Percentiles rank a stretch among this genome's conserved stretches.
Evolutionary conservation across 1,284 basidiomycete species (phyloP).

Genomic region (Hemileia vastatrix): DNA sequence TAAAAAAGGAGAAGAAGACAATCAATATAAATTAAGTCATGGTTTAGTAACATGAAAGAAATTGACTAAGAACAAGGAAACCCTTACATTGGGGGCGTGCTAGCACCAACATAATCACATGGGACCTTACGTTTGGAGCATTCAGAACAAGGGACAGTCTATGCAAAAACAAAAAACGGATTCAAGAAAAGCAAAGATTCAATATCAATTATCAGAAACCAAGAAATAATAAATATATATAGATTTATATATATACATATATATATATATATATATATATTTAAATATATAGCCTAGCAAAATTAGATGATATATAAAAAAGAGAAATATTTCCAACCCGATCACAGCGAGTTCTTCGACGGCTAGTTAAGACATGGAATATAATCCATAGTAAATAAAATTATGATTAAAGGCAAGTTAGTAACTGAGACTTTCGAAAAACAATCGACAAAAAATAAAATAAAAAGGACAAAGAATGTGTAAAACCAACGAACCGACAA

Average conservation of each 20-base stretch:
- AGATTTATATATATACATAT: too few relatives aligned
- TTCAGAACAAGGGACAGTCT: constrained; percentile 16
- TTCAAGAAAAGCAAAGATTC: too few relatives aligned
- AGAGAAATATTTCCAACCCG: constrained; percentile 2
- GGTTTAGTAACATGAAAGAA: neutral
- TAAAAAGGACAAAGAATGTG: neutral
- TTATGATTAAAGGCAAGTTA: too few relatives aligned
- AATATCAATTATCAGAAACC: too few relatives aligned
- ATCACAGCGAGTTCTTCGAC: constrained; percentile 12
- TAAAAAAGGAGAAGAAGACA: neutral
- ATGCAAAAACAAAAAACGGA: neutral
- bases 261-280: too few relatives aligned
- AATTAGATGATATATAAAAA: neutral
- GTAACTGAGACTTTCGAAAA: too few relatives aligned
- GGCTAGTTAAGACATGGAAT: too few relatives aligned
- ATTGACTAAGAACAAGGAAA: neutral
- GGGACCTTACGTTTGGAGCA: constrained; percentile 7
- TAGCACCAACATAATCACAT: constrained; percentile 11
- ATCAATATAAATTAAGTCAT: neutral
- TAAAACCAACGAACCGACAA: constrained; percentile 11
- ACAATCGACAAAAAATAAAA: neutral
- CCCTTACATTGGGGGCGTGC: constrained; percentile 8
- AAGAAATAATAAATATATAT: too few relatives aligned
- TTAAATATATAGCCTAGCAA: too few relatives aligned
- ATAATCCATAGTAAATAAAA: too few relatives aligned